Conservation (phyloP, 2,329 filamentous ascomycete genomes). For the Cladorrhinum sp. region DNA sequence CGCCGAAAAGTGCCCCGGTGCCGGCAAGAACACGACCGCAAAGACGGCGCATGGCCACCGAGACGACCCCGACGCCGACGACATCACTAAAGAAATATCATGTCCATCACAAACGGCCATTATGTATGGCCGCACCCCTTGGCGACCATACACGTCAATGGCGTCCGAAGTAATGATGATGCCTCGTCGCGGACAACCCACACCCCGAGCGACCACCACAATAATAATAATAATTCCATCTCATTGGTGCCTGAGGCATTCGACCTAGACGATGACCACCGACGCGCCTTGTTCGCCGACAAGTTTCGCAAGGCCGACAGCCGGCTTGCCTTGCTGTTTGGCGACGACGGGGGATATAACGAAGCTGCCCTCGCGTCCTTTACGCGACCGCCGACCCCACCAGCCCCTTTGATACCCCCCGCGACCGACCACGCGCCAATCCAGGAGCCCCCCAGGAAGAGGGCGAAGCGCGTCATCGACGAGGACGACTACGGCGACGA, state of each 20-base stretch:
- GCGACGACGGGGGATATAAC: conserved; percentile 53
- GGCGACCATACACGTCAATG: conserved; percentile 43
- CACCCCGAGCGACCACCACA: conserved; percentile 45
- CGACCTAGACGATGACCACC: conserved; percentile 65
- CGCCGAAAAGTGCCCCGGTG: conserved; percentile 43
- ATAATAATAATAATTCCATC: conserved; percentile 16
- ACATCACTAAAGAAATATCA: conserved; percentile 44
- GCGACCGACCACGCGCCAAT: conserved; percentile 58
- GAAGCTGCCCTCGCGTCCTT: conserved; percentile 52
- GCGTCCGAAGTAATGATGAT: conserved; percentile 53
- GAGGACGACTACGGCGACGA: conserved; percentile 87
- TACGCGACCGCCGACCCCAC: conserved; percentile 36
- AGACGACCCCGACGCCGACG: conserved; percentile 38
- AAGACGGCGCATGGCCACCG: conserved; percentile 55
- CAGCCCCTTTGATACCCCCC: conserved; percentile 46
- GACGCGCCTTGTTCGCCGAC: conserved; percentile 71
- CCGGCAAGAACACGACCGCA: conserved; percentile 50
- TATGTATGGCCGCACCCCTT: conserved; percentile 61
- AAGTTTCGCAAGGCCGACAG: conserved; percentile 75
- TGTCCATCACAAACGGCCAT: conserved; percentile 67
- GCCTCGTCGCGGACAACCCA: conserved; percentile 45
- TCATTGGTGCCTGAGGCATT: conserved; percentile 60
- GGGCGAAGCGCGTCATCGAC: conserved; percentile 72
- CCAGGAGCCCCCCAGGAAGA: conserved; percentile 65
- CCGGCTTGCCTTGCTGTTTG: conserved; percentile 73